phyloP scores from a whole-genome alignment of 2,329 filamentous ascomycete species.

The Gaeumannomyces tritici region DNA sequence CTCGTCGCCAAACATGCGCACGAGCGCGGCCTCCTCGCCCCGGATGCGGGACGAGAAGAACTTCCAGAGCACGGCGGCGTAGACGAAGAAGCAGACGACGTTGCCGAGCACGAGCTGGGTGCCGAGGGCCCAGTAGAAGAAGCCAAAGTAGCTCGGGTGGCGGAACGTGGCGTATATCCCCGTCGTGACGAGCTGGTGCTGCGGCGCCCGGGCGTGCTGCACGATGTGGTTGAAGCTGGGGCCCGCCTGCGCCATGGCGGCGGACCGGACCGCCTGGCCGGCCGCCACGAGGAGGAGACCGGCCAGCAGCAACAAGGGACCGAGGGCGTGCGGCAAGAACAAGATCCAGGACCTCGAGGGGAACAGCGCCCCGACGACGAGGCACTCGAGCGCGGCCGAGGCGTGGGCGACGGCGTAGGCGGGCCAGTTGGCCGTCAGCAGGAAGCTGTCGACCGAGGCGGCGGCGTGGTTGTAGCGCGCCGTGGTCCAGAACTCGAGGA shows the following conservation, averaged over 20 bases:
- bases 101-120: conserved; percentile 90
- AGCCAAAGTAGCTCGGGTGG: conserved; percentile 94
- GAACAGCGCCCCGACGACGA: conserved; percentile 48
- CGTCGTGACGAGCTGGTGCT: conserved; percentile 71
- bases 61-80: conserved; percentile 66
- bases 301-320: conserved; percentile 32
- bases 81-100: conserved; percentile 63
- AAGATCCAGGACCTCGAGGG: conserved; percentile 38
- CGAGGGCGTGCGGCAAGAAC: conserved; percentile 27
- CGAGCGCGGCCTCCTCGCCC: conserved; percentile 68
- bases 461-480: conserved; percentile 71
- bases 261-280: conserved; percentile 68
- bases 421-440: conserved; percentile 76
- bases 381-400: conserved; percentile 63
- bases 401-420: conserved; percentile 78
- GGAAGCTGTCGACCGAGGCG: conserved; percentile 66
- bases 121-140: conserved; percentile 97
- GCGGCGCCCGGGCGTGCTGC: conserved; percentile 56
- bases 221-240: conserved; percentile 88
- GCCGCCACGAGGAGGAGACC: conserved; percentile 56
- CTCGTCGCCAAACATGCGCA: conserved; percentile 75
- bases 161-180: conserved; percentile 70
- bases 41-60: conserved; percentile 72
- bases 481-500: conserved; percentile 91
- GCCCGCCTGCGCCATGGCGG: conserved; percentile 83